Evolutionary conservation across 768 basidiomycete species (phyloP), one percentile per base, ranked within the genome.

Genomic region (Phlegmacium glaucopus): DNA sequence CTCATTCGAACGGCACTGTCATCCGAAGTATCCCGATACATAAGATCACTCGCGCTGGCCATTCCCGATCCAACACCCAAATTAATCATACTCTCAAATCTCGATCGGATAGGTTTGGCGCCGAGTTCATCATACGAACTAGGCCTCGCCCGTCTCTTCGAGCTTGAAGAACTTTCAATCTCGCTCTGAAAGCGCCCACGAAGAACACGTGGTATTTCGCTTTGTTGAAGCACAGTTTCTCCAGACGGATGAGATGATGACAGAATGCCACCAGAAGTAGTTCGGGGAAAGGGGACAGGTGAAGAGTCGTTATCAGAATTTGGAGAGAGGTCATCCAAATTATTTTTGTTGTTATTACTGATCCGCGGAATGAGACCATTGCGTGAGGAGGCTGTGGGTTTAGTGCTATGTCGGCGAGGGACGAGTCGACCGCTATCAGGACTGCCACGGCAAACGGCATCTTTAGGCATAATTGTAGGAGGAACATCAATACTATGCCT

Each of bases 171-270:
- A 8, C 80, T 80, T 55, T 86, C 85, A 45, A 85, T 68, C 54
- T 90, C 87, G 58, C 83, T 87, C 60, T 86, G 82, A 68, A 88
- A 85, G 27, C 87, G 79, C 13, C 82, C 79, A 16, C 87, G 78
- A 35, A 72, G 74, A 18, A 63, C 57, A 12, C 75, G 71, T 18
- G 69, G 72, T 44, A 64, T 67, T 37, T 77, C 72, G 9, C 36
- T 77, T 71, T 9, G 60, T 60, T 6, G 63, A 61, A n/a, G 64
- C 66, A 39, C 65, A 64, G 26, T 60, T 68, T 34, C 71, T 62
- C 10, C 6, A 4, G 72, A 66, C 13, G 77, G 71, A 11, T 71
- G 65, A 11, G 68, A 69, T 6, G 74, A 67, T 25, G 75, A 68
- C 1, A 56, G 48, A 25, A 52, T 44, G 10, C 18, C 44, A 43